A percentile compares a stretch with the other conserved stretches of the same genome.
Evolutionary conservation across 2,329 filamentous ascomycete species (phyloP).

Genomic region (Colletotrichum zoysiae): DNA sequence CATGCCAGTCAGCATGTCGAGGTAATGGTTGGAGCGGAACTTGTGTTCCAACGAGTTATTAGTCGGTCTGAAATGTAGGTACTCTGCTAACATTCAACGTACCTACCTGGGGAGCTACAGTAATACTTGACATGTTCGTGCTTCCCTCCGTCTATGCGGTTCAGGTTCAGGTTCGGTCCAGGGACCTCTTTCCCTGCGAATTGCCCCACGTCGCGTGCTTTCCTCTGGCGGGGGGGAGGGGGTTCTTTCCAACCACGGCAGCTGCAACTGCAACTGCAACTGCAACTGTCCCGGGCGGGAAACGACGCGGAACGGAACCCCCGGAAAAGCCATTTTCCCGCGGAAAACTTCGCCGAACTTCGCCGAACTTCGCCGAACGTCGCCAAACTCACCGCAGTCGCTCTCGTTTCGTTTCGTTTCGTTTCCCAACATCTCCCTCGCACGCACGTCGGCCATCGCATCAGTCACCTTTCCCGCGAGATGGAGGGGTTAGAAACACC

Average conservation of each 20-base stretch:
- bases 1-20: too few relatives aligned
- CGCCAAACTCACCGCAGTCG: constrained; percentile 29
- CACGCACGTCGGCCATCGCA: not conserved
- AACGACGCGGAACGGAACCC: constrained; percentile 13
- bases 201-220: not conserved
- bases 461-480: not conserved
- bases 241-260: not conserved
- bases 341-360: constrained; percentile 27
- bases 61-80: too few relatives aligned
- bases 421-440: too few relatives aligned
- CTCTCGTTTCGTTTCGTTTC: too few relatives aligned
- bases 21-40: too few relatives aligned
- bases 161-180: too few relatives aligned
- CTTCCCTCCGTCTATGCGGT: too few relatives aligned
- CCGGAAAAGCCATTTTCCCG: constrained; percentile 7
- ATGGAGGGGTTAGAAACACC: not conserved
- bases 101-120: too few relatives aligned
- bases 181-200: not conserved
- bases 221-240: constrained; percentile 3
- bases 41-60: too few relatives aligned
- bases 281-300: not conserved
- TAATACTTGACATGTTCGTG: too few relatives aligned
- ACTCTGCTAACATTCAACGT: too few relatives aligned
- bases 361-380: constrained; percentile 31
- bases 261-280: too few relatives aligned